Evolutionary conservation across 306 rosid species (phyloP), one percentile per base, ranked within the genome.

Genomic region (Leucaena leucocephala): DNA sequence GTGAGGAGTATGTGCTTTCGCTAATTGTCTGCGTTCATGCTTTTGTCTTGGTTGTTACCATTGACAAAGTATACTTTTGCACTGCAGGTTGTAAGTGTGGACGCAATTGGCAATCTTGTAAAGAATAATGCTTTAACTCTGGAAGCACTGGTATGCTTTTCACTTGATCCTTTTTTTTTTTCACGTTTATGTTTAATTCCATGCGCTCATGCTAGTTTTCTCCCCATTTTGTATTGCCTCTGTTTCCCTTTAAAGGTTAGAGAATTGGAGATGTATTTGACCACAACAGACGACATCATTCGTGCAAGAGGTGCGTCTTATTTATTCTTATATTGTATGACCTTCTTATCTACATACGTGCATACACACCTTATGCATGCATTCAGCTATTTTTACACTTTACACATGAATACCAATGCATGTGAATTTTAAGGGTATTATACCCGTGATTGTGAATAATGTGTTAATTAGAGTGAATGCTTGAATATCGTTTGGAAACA

Each of bases 191-290:
- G 9, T 35, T 7, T 6, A 61, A 11, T 13, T 76, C 16, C 22
- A 34, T 34, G 22, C 48, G 11, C 64, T 34, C 27, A 36, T 77
- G 67, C 27, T 71, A 59, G 50, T 36, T 71, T 54, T 57, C 82
- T 58, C 67, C 55, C 67, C 55, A 75, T 54, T 22, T 48, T 58
- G 48, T 39, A 54, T 76, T 64, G 49, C 9, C 64, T 74, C 69
- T 61, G 72, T 72, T 76, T 48, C 59, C 27, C 44, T 58, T 66
- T 76, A 66, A 65, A 95, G 99, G 91, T 95, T 65, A 80, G 79
- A 74, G 96, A 93, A 83, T 83, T 95, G 97, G 86, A 75, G 50
- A 83, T 95, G 97, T 92, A 93, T 81, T 87, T 95, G 90, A 95
- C 98, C 58, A 87, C 90, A 12, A 86, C 96, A 4, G 94, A 95